These are phyloP conservation scores for Rosa lucieae DNA, from an alignment of 306 rosid genomes.

Conservation along the genomic window DNA sequence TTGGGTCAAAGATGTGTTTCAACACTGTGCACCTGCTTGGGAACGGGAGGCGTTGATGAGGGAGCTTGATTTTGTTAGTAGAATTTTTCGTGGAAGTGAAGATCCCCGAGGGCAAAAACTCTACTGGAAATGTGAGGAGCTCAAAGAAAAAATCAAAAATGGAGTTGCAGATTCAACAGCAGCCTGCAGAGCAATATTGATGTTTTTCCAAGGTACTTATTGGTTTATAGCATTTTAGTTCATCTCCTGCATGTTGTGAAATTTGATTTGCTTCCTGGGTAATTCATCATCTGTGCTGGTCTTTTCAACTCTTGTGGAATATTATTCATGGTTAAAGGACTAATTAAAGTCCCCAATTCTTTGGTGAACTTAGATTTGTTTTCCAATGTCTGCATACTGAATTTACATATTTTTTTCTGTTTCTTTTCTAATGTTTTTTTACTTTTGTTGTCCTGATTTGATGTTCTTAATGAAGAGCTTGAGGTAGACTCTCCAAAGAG, in stretches of 20 bases:
- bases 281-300: not conserved
- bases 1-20: constrained; percentile 98
- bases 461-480: constrained; percentile 65
- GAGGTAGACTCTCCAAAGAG: constrained; percentile 70
- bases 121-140: constrained; percentile 78
- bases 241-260: not conserved
- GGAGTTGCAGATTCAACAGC: constrained; percentile 60
- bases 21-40: constrained; percentile 94
- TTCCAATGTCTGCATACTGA: not conserved
- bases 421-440: not conserved
- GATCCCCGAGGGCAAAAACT: constrained; percentile 87
- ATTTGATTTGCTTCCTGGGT: not conserved
- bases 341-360: not conserved
- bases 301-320: not conserved
- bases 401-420: not conserved
- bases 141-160: constrained; percentile 69
- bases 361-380: not conserved
- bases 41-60: constrained; percentile 78
- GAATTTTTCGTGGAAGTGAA: constrained; percentile 87
- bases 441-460: not conserved
- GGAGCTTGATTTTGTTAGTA: constrained; percentile 92
- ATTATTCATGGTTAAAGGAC: not conserved
- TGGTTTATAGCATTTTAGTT: constrained; percentile 8
- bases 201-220: constrained; percentile 78
- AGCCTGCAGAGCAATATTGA: constrained; percentile 75